Evolutionary conservation across 768 basidiomycete species (phyloP).

Genomic region (Strobilomyces dryophilus): DNA sequence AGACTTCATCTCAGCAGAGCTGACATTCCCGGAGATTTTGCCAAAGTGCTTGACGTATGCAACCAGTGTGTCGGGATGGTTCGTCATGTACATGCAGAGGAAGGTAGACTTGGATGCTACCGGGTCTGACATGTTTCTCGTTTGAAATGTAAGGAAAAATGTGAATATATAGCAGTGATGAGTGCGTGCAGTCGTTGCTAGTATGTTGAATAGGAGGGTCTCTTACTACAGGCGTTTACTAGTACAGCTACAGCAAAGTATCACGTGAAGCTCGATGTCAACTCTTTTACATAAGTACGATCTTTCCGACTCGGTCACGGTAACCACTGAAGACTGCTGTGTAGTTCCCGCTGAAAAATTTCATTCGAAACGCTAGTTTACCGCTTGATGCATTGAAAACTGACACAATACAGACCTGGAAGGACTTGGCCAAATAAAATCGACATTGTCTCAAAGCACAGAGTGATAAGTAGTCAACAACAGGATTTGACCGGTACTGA

Average conservation of each 20-base stretch:
- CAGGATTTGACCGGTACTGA: too few species aligned
- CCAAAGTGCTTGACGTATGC: slow-evolving; percentile 80
- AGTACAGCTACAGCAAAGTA: too few species aligned
- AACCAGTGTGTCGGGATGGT: slow-evolving; percentile 79
- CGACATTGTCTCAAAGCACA: not conserved
- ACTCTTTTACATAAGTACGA: too few species aligned
- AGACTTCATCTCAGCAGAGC: slow-evolving; percentile 63
- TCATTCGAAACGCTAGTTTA: too few species aligned
- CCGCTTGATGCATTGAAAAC: too few species aligned
- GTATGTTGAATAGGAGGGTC: not conserved
- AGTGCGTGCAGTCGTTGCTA: not conserved
- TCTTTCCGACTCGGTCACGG: too few species aligned
- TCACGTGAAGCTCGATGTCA: too few species aligned
- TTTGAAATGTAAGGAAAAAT: not conserved
- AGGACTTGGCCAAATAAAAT: too few species aligned
- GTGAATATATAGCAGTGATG: not conserved
- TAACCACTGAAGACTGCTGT: too few species aligned
- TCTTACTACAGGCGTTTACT: too few species aligned
- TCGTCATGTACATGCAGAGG: slow-evolving; percentile 81
- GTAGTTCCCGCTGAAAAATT: too few species aligned
- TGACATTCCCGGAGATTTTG: slow-evolving; percentile 50
- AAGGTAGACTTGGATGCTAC: slow-evolving; percentile 74
- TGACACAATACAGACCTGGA: too few species aligned
- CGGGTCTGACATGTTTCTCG: slow-evolving; percentile 53
- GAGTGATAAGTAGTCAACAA: not conserved